These are phyloP conservation scores for Hypoxylon sp. DNA, from an alignment of 2,329 filamentous ascomycete species.

Conservation along the genomic window DNA sequence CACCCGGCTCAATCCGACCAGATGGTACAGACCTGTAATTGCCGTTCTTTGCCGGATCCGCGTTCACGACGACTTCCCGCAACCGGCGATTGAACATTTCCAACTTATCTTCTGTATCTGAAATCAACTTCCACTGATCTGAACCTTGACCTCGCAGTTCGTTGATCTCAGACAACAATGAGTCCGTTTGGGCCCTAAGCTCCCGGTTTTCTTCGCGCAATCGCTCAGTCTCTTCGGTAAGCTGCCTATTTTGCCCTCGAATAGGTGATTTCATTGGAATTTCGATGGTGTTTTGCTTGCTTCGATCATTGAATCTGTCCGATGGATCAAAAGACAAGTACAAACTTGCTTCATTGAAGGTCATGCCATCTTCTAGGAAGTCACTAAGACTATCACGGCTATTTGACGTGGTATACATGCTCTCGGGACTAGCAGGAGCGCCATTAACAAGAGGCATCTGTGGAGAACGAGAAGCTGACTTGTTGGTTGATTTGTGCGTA, in stretches of 20 bases:
- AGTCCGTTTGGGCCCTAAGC: conserved; percentile 56
- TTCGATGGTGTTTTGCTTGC: conserved; percentile 64
- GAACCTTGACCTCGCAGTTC: conserved; percentile 56
- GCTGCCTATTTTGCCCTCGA: conserved; percentile 67
- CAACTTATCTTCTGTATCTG: conserved; percentile 75
- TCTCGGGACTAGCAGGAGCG: conserved; percentile 82
- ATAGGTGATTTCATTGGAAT: conserved; percentile 72
- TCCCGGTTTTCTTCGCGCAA: conserved; percentile 63
- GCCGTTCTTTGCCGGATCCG: conserved; percentile 70
- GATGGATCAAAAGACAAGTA: conserved; percentile 79
- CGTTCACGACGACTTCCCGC: conserved; percentile 75
- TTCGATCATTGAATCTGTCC: conserved; percentile 61
- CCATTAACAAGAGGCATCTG: conserved; percentile 64
- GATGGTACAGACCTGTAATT: conserved; percentile 63
- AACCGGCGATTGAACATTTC: conserved; percentile 77
- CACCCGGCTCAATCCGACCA: conserved; percentile 60
- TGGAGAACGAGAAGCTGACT: conserved; percentile 62
- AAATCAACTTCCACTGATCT: conserved; percentile 66
- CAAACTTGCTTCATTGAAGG: conserved; percentile 83
- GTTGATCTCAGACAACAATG: conserved; percentile 56
- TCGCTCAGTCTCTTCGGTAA: conserved; percentile 64
- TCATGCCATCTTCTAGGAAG: conserved; percentile 68
- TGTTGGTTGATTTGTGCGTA: conserved; percentile 84
- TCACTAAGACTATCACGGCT: conserved; percentile 73
- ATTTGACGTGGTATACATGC: conserved; percentile 78